Evolutionary conservation across 2,329 filamentous ascomycete genomes (phyloP).

Genomic region (Metarhizium brunneum): DNA sequence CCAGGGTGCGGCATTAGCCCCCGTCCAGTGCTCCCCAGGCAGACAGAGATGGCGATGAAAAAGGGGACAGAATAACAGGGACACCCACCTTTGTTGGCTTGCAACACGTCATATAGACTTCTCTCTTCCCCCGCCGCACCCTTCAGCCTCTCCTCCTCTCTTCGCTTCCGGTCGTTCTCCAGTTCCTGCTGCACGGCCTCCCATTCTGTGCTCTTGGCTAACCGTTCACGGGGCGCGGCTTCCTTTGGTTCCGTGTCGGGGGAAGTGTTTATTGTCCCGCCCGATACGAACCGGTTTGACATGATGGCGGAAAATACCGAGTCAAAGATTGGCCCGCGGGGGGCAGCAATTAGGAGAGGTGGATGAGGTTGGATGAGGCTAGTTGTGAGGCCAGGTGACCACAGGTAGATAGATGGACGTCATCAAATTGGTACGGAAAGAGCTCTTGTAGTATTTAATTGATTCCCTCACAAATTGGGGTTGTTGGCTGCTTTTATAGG

Average conservation of each 20-base stretch:
- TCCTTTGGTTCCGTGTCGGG: constrained; percentile 14
- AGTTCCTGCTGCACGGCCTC: constrained; percentile 55
- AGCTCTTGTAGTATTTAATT: too few relatives aligned
- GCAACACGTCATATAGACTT: constrained; percentile 64
- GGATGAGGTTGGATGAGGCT: not conserved
- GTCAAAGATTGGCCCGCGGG: not conserved
- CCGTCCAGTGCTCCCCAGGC: too few relatives aligned
- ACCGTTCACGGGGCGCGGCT: not conserved
- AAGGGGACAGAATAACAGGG: not conserved
- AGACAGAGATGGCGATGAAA: not conserved
- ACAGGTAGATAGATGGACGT: not conserved
- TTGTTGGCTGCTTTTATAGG: too few relatives aligned
- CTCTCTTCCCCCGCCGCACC: constrained; percentile 39
- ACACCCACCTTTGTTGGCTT: constrained; percentile 68
- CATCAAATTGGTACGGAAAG: not conserved
- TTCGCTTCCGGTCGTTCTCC: constrained; percentile 46
- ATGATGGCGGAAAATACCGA: constrained; percentile 20
- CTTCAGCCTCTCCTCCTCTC: constrained; percentile 39
- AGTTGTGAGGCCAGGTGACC: not conserved
- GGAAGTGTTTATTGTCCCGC: constrained; percentile 35
- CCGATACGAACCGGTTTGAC: constrained; percentile 47
- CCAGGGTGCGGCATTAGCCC: not conserved
- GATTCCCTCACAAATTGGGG: too few relatives aligned
- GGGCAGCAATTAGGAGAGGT: not conserved
- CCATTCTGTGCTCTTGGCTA: constrained; percentile 41